Percentiles rank a stretch among this genome's conserved stretches.
Evolutionary conservation across 495 filamentous ascomycete species (phyloP).

Genomic region (Aspergillus avenaceus): DNA sequence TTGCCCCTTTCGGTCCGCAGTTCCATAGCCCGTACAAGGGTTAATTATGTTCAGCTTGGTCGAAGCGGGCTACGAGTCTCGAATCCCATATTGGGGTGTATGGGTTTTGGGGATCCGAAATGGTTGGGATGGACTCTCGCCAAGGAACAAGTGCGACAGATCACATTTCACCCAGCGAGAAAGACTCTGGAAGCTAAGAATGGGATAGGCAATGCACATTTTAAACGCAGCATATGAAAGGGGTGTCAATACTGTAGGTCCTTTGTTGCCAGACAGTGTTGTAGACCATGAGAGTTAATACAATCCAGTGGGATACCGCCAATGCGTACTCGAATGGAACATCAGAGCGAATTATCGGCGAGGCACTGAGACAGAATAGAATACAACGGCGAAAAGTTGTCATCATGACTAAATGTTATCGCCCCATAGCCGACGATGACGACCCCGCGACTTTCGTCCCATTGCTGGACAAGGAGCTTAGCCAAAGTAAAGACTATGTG

Average conservation of each 20-base stretch:
- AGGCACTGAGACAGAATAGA: slow-evolving; percentile 40
- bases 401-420: slow-evolving; percentile 67
- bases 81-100: slow-evolving; percentile 62
- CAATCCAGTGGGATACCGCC: slow-evolving; percentile 58
- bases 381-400: slow-evolving; percentile 71
- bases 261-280: slow-evolving; percentile 62
- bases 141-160: too few species aligned
- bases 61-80: slow-evolving; percentile 66
- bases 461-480: slow-evolving; percentile 16
- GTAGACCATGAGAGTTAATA: too few species aligned
- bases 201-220: slow-evolving; percentile 57
- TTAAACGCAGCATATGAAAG: slow-evolving; percentile 39
- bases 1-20: neutral
- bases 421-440: slow-evolving; percentile 22
- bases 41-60: slow-evolving; percentile 44
- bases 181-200: too few species aligned
- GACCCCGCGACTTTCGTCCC: slow-evolving; percentile 14
- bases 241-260: neutral
- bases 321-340: slow-evolving; percentile 39
- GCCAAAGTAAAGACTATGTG: slow-evolving; percentile 20
- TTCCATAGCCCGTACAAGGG: neutral
- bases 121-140: slow-evolving; percentile 60
- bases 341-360: slow-evolving; percentile 30
- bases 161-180: too few species aligned
- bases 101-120: slow-evolving; percentile 55